Evolutionary conservation across 495 filamentous ascomycete species (phyloP), one percentile per base, ranked within the genome.

Genomic region (Penicillium soppii): DNA sequence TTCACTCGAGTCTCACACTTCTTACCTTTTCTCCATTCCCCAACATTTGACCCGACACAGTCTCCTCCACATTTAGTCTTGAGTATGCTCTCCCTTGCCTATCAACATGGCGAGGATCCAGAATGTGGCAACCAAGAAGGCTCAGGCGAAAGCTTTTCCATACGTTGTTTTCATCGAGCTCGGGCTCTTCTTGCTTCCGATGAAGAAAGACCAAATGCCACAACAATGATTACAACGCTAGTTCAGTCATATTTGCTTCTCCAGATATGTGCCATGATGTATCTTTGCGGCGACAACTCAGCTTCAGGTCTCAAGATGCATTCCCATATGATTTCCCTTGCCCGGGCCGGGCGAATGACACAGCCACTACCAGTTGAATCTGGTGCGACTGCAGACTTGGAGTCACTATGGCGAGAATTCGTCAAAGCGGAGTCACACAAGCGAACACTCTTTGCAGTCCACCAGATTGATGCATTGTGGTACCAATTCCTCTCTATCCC

Each of bases 401-500:
- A 66, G 2, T 57, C 60, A 15, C 47, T 68, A 7, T 72, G 68
- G 68, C 56, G 52, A 2, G 54, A 65, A 30, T 72, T 72, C 15
- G 47, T 62, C 35, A 45, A 46, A 37, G 55, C 65, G 2, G 68
- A 72, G 38, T 70, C 68, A 0, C 67, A 68, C 38, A 72, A 72
- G 41, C 62, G 67, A 35, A 72, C 67, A 5, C 35, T 63, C 9
- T 64, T 69, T 22, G 66, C 68, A n/a, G 57, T 72, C 1, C 68
- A 69, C 49, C 68, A 72, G 47, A 62, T 69, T 42, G 68, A 72
- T 50, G 62, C 68, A 4, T 55, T 72, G 1, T 70, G 65, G 65
- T 70, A 72, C 49, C 67, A 70, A 47, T 60, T 68, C 43, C 54
- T 72, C 8, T 72, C 68, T 1, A 63, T 70, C 12, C 68, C 67